Evolutionary conservation across 495 filamentous ascomycete genomes (phyloP).

Genomic region (Thermochaetoides thermophila): DNA sequence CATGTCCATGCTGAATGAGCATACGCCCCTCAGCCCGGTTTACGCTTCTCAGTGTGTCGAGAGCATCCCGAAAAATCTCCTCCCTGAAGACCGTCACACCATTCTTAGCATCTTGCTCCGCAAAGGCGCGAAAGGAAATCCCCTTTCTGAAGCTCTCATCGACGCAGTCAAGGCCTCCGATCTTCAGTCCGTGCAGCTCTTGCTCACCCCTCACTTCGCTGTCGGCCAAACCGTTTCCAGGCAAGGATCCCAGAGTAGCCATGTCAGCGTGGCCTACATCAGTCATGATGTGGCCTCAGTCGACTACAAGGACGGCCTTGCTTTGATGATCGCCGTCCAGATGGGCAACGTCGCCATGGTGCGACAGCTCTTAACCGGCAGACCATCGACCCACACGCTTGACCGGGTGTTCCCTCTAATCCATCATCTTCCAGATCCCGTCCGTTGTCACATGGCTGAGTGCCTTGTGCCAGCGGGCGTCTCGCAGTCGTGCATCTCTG

Average conservation of each 20-base stretch:
- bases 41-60: constrained; percentile 30
- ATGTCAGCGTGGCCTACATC: constrained; percentile 15
- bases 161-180: constrained; percentile 27
- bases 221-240: constrained; percentile 10
- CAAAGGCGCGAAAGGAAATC: constrained; percentile 25
- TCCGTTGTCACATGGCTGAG: constrained; percentile 27
- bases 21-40: constrained; percentile 18
- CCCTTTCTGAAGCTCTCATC: constrained; percentile 26
- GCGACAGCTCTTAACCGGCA: constrained; percentile 22
- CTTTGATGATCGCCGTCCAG: constrained; percentile 26
- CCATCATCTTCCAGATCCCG: constrained; percentile 14
- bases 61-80: constrained; percentile 26
- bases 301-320: constrained; percentile 27
- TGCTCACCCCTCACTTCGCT: constrained; percentile 28
- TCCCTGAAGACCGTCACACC: constrained; percentile 25
- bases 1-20: constrained; percentile 23
- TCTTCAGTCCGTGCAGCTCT: constrained; percentile 22
- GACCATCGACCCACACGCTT: constrained; percentile 25
- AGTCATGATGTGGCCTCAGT: constrained; percentile 31
- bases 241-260: constrained; percentile 11
- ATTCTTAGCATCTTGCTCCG: constrained; percentile 24
- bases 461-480: constrained; percentile 25
- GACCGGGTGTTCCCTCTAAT: constrained; percentile 25
- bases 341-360: constrained; percentile 23
- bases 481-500: constrained; percentile 20